A percentile compares a stretch with the other conserved stretches of the same genome.
These are phyloP conservation scores for Fusarium papillatum DNA, from an alignment of 2,329 filamentous ascomycete genomes.

Conservation along the genomic window DNA sequence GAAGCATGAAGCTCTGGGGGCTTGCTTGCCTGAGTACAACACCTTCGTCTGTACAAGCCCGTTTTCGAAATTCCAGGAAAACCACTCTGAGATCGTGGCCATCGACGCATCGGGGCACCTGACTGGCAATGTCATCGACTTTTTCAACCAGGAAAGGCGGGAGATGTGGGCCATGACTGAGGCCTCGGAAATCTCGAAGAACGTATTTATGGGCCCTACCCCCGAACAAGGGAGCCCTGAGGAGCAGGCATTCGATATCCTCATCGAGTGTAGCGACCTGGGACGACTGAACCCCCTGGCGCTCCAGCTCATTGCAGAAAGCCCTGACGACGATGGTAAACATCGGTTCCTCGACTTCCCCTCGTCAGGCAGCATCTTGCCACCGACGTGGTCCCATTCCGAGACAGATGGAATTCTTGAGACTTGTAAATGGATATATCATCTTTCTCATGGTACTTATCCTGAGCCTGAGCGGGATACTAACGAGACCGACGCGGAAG, in stretches of 20 bases:
- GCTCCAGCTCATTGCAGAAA: slow-evolving; percentile 73
- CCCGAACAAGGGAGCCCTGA: slow-evolving; percentile 75
- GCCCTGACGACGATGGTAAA: slow-evolving; percentile 58
- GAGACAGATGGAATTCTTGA: slow-evolving; percentile 89
- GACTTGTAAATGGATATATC: slow-evolving; percentile 91
- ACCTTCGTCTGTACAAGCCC: slow-evolving; percentile 81
- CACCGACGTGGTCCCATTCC: slow-evolving; percentile 84
- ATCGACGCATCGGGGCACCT: slow-evolving; percentile 78
- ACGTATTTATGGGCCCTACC: slow-evolving; percentile 92
- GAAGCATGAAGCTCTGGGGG: slow-evolving; percentile 69
- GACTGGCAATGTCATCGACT: slow-evolving; percentile 87
- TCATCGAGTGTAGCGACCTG: slow-evolving; percentile 91
- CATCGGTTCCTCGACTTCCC: slow-evolving; percentile 77
- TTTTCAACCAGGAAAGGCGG: slow-evolving; percentile 87
- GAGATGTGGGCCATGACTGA: slow-evolving; percentile 97
- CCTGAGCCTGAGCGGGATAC: slow-evolving; percentile 50
- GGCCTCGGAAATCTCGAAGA: slow-evolving; percentile 88
- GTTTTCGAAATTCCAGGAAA: slow-evolving; percentile 80
- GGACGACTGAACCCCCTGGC: slow-evolving; percentile 81
- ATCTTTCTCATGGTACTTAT: slow-evolving; percentile 78
- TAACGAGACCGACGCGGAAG: slow-evolving; percentile 46
- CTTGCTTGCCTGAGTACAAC: slow-evolving; percentile 77
- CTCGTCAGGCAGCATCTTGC: slow-evolving; percentile 92
- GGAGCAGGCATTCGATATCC: slow-evolving; percentile 80
- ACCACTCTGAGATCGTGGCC: slow-evolving; percentile 79